A percentile compares a stretch with the other conserved stretches of the same genome.
These are phyloP conservation scores for Whalleya microplaca DNA, from an alignment of 2,329 filamentous ascomycete species.

Conservation along the genomic window DNA sequence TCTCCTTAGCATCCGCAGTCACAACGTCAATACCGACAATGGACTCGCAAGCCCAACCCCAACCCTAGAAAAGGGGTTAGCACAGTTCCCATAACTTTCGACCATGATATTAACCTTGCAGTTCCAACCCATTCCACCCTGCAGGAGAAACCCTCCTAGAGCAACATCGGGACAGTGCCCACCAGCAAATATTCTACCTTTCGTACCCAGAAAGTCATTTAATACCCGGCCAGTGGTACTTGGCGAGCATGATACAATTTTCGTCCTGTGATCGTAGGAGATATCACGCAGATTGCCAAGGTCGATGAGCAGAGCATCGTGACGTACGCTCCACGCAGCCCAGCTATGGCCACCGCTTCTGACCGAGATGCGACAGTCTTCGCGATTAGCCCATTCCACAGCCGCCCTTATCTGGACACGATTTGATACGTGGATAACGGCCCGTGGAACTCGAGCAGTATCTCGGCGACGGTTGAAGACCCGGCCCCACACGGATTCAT, in stretches of 20 bases:
- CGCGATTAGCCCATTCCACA: conserved; percentile 43
- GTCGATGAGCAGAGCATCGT: conserved; percentile 48
- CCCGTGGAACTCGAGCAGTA: conserved; percentile 40
- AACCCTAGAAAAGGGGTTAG: conserved; percentile 42
- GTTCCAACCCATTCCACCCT: conserved; percentile 64
- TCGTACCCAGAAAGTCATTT: conserved; percentile 42
- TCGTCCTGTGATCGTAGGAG: conserved; percentile 42
- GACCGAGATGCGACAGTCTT: conserved; percentile 46
- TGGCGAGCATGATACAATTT: conserved; percentile 47
- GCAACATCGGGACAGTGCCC: conserved; percentile 62
- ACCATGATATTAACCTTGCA: conserved; percentile 46
- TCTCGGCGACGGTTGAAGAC: conserved; percentile 49
- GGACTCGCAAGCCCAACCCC: conserved; percentile 58
- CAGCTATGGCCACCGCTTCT: conserved; percentile 54
- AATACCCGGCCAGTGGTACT: conserved; percentile 50
- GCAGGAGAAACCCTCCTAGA: conserved; percentile 58
- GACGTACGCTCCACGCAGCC: conserved; percentile 53
- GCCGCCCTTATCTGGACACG: conserved; percentile 43
- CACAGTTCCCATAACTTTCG: not conserved
- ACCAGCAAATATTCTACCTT: conserved; percentile 53
- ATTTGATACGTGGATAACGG: conserved; percentile 45
- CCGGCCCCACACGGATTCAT: conserved; percentile 38
- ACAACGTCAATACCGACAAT: conserved; percentile 52
- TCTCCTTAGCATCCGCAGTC: conserved; percentile 45
- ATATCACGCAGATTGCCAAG: conserved; percentile 39